Base-by-base conservation (phyloP, 768 basidiomycete genomes). In the Aureoboletus auriporus region DNA sequence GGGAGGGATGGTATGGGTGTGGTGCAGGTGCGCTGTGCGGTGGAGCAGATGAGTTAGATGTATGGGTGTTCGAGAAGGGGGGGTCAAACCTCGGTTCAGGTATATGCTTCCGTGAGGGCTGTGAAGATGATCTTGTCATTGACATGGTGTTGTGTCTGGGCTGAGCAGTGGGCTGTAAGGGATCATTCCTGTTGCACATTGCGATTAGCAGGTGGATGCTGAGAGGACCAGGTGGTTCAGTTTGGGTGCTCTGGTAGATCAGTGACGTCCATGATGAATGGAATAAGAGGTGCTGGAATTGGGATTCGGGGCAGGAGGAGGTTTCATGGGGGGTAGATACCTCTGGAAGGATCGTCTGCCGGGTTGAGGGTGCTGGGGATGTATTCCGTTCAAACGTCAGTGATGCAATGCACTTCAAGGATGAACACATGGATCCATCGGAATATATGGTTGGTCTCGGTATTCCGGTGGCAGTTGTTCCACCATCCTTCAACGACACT, bases 401-500 rank as follows among this genome's bases (percentile, higher is more conserved):
- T 1, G n/a, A n/a, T 8, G 20, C n/a, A n/a, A 23, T 23, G 20
- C 4, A 4, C 20, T 31, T 47, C 12, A 39, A 8, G 0, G 20
- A 53, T 6, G n/a, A 31, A 2, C 3, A 2, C 0, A 9, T 53
- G 44, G 4, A 53, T 12, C 0, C 8, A 4, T 1, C 6, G 1
- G 27, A 54, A 54, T 2, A 54, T 6, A 0, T 0, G 1, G n/a
- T 54, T 51, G 23, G 26, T 26, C 2, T 43, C n/a, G 0, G 13
- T 0, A 8, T 51, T 52, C 11, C 23, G 4, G 8, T 54, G 46
- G 0, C 20, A 1, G 0, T 50, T 46, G 0, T 8, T 29, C 43
- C 53, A 52, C 50, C 50, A 54, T 0, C 43, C 46, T 8, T 54
- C 20, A 0, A 54, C 9, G 3, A 51, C 7, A 0, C 46, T 29